phyloP scores from a whole-genome alignment of 345 rosid genomes.

The Crucihimalaya himalaica region DNA sequence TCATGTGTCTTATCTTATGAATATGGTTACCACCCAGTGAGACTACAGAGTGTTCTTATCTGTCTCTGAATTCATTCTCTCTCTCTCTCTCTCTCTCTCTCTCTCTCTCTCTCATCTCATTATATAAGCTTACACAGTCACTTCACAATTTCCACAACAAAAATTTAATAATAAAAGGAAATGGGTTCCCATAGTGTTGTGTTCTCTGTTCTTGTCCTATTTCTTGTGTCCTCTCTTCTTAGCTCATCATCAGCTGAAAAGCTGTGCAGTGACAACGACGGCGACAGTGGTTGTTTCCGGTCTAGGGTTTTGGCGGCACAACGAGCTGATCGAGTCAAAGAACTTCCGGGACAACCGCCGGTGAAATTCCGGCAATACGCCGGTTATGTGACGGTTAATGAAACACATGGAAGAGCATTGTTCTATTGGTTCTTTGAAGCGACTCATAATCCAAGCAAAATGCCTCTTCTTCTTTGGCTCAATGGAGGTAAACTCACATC shows the following conservation, averaged over 20 bases:
- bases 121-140: slow-evolving; percentile 37
- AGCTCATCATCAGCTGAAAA: slow-evolving; percentile 20
- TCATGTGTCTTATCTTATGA: slow-evolving; percentile 43
- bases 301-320: slow-evolving; percentile 45
- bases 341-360: slow-evolving; percentile 70
- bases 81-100: not conserved
- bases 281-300: slow-evolving; percentile 26
- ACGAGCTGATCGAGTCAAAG: slow-evolving; percentile 54
- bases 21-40: slow-evolving; percentile 43
- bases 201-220: slow-evolving; percentile 35
- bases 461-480: slow-evolving; percentile 80
- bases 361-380: slow-evolving; percentile 73
- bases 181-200: slow-evolving; percentile 26
- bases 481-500: slow-evolving; percentile 65
- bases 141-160: slow-evolving; percentile 27
- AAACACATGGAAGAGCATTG: slow-evolving; percentile 72
- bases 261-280: slow-evolving; percentile 24
- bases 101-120: slow-evolving; percentile 16
- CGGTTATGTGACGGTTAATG: slow-evolving; percentile 76
- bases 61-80: slow-evolving; percentile 29
- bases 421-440: slow-evolving; percentile 91
- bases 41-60: slow-evolving; percentile 45
- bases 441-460: slow-evolving; percentile 40
- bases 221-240: slow-evolving; percentile 36
- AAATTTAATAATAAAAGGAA: not conserved